phyloP scores from a whole-genome alignment of 108 stramenopile genomes.

The Mediolabrus comicus region DNA sequence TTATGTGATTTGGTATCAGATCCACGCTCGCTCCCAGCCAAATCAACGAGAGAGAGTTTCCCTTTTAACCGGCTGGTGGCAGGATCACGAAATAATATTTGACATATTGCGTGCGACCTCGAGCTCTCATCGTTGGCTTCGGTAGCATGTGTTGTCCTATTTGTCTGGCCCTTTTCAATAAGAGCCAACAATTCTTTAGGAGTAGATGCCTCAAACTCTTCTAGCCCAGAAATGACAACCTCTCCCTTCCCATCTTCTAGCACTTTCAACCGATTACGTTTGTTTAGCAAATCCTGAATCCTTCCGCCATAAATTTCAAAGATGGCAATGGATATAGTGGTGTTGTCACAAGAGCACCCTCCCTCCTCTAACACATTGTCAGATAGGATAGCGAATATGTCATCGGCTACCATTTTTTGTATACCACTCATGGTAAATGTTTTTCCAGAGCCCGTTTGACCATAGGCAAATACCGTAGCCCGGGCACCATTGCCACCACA shows the following conservation, averaged over 20 bases:
- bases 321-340: constrained; percentile 71
- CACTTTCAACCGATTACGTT: constrained; percentile 86
- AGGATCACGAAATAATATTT: constrained; percentile 83
- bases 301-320: constrained; percentile 99
- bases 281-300: constrained; percentile 94
- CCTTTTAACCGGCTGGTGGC: constrained; percentile 62
- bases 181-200: constrained; percentile 80
- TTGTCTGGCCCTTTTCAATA: constrained; percentile 83
- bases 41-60: constrained; percentile 93
- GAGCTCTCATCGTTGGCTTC: constrained; percentile 90
- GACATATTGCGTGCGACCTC: constrained; percentile 97
- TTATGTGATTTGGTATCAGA: constrained; percentile 96
- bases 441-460: constrained; percentile 89
- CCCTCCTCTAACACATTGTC: constrained; percentile 27
- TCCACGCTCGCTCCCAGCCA: constrained; percentile 97
- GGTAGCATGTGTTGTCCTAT: constrained; percentile 96
- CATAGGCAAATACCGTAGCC: constrained; percentile 95
- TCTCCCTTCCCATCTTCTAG: constrained; percentile 98
- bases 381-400: constrained; percentile 72
- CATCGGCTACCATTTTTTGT: constrained; percentile 84
- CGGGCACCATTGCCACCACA: constrained; percentile 59
- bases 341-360: constrained; percentile 48
- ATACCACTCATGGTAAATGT: constrained; percentile 96
- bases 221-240: constrained; percentile 87
- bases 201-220: constrained; percentile 73